Percentiles rank a stretch among this genome's conserved stretches.
These are phyloP conservation scores for Samsoniella hepiali DNA, from an alignment of 2,329 filamentous ascomycete genomes.

Conservation along the genomic window DNA sequence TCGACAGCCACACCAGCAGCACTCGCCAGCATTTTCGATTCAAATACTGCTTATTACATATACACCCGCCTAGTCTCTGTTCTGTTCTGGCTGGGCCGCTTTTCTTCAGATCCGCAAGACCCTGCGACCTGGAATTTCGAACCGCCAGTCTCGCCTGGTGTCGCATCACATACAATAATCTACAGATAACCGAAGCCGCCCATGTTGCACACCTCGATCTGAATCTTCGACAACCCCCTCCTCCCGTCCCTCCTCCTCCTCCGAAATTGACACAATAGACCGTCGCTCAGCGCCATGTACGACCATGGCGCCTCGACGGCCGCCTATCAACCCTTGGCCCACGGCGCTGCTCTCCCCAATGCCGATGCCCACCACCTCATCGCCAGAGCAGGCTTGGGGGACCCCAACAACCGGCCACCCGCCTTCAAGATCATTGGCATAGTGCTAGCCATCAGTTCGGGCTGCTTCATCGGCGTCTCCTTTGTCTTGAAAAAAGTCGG, in stretches of 20 bases:
- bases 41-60: slow-evolving; percentile 1
- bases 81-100: too few species aligned
- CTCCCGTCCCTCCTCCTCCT: background rate
- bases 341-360: background rate
- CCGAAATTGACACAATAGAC: background rate
- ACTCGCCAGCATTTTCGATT: background rate
- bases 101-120: background rate
- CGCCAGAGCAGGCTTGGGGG: background rate
- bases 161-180: background rate
- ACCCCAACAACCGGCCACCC: slow-evolving; percentile 38
- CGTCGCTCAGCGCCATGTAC: slow-evolving; percentile 8
- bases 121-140: background rate
- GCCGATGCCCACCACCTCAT: background rate
- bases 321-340: background rate
- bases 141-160: background rate
- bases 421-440: slow-evolving; percentile 86
- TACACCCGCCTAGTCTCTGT: background rate
- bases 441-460: slow-evolving; percentile 78
- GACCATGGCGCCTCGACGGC: slow-evolving; percentile 12
- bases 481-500: slow-evolving; percentile 96
- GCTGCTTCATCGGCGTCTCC: slow-evolving; percentile 87
- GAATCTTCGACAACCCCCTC: background rate
- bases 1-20: background rate
- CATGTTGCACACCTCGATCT: slow-evolving; percentile 10
- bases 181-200: background rate